These are phyloP conservation scores for Aureobasidium pullulans DNA, from an alignment of 2,329 filamentous ascomycete species.

Conservation along the genomic window DNA sequence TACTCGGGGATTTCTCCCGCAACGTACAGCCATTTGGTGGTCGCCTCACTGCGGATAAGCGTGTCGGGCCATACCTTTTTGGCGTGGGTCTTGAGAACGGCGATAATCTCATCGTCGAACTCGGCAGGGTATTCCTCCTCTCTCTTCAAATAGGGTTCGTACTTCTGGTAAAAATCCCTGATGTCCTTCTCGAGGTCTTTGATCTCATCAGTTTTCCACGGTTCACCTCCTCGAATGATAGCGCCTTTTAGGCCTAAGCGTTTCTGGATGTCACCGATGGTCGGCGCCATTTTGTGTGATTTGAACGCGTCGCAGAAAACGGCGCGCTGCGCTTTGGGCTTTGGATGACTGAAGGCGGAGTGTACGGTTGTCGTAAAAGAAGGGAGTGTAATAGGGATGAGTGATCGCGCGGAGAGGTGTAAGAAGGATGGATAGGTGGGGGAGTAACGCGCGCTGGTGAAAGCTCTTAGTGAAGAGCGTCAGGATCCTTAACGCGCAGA, in stretches of 20 bases:
- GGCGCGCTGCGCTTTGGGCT: background rate
- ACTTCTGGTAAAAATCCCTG: background rate
- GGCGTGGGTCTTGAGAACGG: background rate
- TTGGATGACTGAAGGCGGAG: background rate
- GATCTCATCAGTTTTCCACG: conserved; percentile 5
- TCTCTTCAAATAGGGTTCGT: background rate
- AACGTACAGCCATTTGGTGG: background rate
- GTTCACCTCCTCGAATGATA: background rate
- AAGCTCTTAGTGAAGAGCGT: background rate
- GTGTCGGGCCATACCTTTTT: background rate
- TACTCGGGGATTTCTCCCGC: background rate
- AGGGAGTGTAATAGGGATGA: background rate
- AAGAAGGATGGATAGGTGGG: background rate
- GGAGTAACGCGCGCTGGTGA: background rate
- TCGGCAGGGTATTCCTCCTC: background rate
- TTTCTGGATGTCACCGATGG: background rate
- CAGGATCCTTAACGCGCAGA: background rate
- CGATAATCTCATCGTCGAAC: background rate
- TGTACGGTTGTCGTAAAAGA: background rate
- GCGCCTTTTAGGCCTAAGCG: background rate
- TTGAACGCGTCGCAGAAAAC: background rate
- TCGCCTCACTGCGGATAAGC: background rate
- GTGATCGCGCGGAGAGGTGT: background rate
- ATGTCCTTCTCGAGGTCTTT: conserved; percentile 1
- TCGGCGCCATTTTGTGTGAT: background rate